Conservation (phyloP, 768 basidiomycete species). For the Leccinum fibrillosum region DNA sequence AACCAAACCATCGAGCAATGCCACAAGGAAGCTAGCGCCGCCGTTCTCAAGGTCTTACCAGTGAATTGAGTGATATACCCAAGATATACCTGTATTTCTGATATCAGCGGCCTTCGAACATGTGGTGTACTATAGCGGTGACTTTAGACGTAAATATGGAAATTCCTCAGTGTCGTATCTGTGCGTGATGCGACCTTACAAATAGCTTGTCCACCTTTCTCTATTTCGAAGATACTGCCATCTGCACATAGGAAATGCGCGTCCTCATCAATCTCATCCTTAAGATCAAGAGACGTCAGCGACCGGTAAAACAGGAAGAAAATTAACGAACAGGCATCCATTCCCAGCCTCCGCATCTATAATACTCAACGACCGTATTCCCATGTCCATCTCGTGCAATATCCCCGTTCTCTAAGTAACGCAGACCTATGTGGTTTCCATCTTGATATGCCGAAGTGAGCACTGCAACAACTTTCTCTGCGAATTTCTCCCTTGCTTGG, state of each 20-base stretch:
- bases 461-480: constrained; percentile 49
- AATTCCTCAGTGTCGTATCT: constrained; percentile 30
- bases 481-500: constrained; percentile 47
- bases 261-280: constrained; percentile 57
- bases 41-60: constrained; percentile 49
- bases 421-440: constrained; percentile 65
- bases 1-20: constrained; percentile 69
- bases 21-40: constrained; percentile 53
- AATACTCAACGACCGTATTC: constrained; percentile 67
- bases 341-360: constrained; percentile 77
- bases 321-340: constrained; percentile 72
- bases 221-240: constrained; percentile 66
- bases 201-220: constrained; percentile 53
- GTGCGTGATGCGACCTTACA: constrained; percentile 42
- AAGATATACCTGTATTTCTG: background rate
- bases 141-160: constrained; percentile 47
- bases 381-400: constrained; percentile 44
- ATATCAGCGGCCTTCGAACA: background rate
- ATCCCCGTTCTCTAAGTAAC: constrained; percentile 48
- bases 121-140: background rate
- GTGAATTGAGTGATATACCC: constrained; percentile 15
- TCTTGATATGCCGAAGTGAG: constrained; percentile 72
- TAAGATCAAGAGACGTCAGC: constrained; percentile 29
- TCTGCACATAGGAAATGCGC: constrained; percentile 81
- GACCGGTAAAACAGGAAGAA: constrained; percentile 1